A percentile compares a stretch with the other conserved stretches of the same genome.
These are phyloP conservation scores for Saccharomyces eubayanus DNA, from an alignment of 805 yeast genomes.

Conservation along the genomic window DNA sequence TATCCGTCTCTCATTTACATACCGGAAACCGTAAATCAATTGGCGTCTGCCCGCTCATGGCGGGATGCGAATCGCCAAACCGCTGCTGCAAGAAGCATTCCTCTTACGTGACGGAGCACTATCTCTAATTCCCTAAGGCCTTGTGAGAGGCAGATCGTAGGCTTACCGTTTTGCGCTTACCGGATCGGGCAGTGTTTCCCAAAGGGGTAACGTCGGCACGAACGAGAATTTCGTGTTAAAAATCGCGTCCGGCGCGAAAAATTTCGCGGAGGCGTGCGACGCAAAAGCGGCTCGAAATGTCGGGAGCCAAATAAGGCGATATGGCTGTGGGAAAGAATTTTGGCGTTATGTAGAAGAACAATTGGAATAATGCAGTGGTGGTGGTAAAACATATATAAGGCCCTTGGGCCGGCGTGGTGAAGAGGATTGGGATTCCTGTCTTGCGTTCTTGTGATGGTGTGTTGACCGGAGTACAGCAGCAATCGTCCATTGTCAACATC, in stretches of 20 bases:
- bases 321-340: not conserved
- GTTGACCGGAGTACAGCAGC: not conserved
- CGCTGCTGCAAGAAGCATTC: not conserved
- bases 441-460: not conserved
- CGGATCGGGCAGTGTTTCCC: not conserved
- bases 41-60: not conserved
- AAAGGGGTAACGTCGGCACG: not conserved
- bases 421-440: not conserved
- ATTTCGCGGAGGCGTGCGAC: not conserved
- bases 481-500: not conserved
- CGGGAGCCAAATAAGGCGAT: not conserved
- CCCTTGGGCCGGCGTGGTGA: not conserved
- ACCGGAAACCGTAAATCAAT: not conserved
- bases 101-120: not conserved
- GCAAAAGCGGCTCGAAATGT: not conserved
- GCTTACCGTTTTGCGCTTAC: not conserved
- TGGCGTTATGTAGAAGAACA: not conserved
- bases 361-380: not conserved
- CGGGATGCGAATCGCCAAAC: not conserved
- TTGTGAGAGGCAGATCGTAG: not conserved
- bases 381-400: not conserved
- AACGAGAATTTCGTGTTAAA: not conserved
- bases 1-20: not conserved
- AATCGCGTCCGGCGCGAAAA: not conserved
- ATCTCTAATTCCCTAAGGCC: not conserved